A percentile compares a stretch with the other conserved stretches of the same genome.
phyloP scores from a whole-genome alignment of 2,329 filamentous ascomycete genomes.

The Nothophoma quercina region DNA sequence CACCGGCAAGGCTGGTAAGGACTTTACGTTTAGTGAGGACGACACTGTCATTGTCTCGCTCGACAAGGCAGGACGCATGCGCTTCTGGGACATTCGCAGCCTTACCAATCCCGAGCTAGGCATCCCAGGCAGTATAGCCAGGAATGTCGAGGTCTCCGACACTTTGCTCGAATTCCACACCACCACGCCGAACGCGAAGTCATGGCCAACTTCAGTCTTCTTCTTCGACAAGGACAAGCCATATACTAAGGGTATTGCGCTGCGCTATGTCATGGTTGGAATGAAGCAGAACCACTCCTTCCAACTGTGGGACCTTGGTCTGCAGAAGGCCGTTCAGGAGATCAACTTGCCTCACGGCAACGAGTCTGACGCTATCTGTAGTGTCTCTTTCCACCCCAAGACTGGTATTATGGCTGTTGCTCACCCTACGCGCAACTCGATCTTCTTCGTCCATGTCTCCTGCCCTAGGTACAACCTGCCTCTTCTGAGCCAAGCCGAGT shows the following conservation, averaged over 20 bases:
- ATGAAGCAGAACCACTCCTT: constrained; percentile 99
- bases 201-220: constrained; percentile 94
- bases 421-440: constrained; percentile 94
- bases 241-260: constrained; percentile 85
- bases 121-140: constrained; percentile 51
- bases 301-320: constrained; percentile 96
- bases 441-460: constrained; percentile 96
- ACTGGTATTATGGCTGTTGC: constrained; percentile 95
- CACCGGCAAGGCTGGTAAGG: constrained; percentile 96
- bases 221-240: constrained; percentile 96
- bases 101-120: constrained; percentile 64
- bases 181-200: constrained; percentile 87
- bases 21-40: constrained; percentile 97
- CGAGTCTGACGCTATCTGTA: constrained; percentile 97
- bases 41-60: constrained; percentile 93
- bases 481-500: constrained; percentile 84
- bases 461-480: constrained; percentile 88
- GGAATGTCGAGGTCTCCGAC: constrained; percentile 78
- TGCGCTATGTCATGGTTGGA: constrained; percentile 95
- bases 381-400: constrained; percentile 89
- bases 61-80: constrained; percentile 94
- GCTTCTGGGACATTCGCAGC: constrained; percentile 96
- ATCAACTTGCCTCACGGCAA: constrained; percentile 95
- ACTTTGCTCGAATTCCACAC: constrained; percentile 88
- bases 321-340: constrained; percentile 95